Evolutionary conservation across 2,329 filamentous ascomycete genomes (phyloP), one percentile per base, ranked within the genome.

Genomic region (Fusarium sp.): DNA sequence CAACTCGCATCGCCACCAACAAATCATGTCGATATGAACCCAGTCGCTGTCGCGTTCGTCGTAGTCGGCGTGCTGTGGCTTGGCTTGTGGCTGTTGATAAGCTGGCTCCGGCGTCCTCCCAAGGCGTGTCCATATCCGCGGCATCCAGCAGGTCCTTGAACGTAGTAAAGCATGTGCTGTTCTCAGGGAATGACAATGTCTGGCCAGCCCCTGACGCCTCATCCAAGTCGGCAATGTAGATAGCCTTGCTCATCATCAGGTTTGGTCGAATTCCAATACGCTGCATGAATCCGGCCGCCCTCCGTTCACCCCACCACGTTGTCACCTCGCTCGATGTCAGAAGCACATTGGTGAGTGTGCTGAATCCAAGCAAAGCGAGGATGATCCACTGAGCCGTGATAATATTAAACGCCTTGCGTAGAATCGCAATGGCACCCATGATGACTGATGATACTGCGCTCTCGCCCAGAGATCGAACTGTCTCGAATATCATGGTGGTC

Each of bases 1-100:
- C 92, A 3, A 98, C 90, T 6, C 95, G 91, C 86, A 98, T 91
- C 6, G 95, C 95, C 6, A 99, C 95, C 3, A 98, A 85, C 22
- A 99, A 86, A 80, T 98, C 95, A 81, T 99, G 95, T 4, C 97
- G 89, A 81, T 98, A 97, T 3, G 90, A 87, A 1, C 94, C 96
- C 0, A 99, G 89, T 27, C 92, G 90, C 82, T 97, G 94, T 11
- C 96, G 90, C n/a, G 95, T 94, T 43, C 92, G 90, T 59, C 93
- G 90, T 35, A 98, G 87, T 22, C 94, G 90, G 15, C 88, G 88
- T 1, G 91, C 89, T 9, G 89, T 88, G 11, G 88, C 84, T 63
- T 86, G 86, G 78, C 88, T 90, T 15, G 85, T 81, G 11, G 85
- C 81, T 52, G 87, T 86, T 9, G 84, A 81, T 54, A 90, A 82